Percentiles rank a stretch among this genome's conserved stretches.
phyloP scores from a whole-genome alignment of 306 rosid genomes.

The Psophocarpus tetragonolobus region DNA sequence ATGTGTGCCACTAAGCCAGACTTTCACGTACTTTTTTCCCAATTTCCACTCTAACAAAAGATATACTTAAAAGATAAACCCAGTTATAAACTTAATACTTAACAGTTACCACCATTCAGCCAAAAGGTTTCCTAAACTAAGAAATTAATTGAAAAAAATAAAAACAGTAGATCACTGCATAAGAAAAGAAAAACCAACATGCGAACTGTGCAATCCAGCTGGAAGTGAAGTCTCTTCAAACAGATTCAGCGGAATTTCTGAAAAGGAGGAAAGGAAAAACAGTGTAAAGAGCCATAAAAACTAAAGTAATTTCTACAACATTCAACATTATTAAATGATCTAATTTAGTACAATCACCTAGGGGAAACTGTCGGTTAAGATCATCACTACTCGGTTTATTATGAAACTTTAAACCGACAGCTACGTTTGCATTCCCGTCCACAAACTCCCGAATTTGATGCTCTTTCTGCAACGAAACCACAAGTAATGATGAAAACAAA shows the following conservation, averaged over 20 bases:
- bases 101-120: constrained; percentile 10
- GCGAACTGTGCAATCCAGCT: constrained; percentile 46
- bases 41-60: constrained; percentile 4
- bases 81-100: not conserved
- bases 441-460: constrained; percentile 41
- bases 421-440: constrained; percentile 43
- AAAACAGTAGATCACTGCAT: not conserved
- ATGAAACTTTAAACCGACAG: constrained; percentile 42
- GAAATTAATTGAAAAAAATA: not conserved
- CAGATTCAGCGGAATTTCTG: constrained; percentile 63
- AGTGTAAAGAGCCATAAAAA: not conserved
- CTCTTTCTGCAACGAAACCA: constrained; percentile 45
- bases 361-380: constrained; percentile 47
- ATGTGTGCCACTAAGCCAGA: not conserved
- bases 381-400: constrained; percentile 42
- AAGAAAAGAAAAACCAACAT: constrained; percentile 48
- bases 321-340: constrained; percentile 3
- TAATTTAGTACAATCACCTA: constrained; percentile 49
- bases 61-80: not conserved
- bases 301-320: constrained; percentile 1
- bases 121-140: constrained; percentile 22
- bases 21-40: not conserved
- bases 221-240: constrained; percentile 58
- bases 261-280: constrained; percentile 20
- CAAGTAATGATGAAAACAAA: not conserved